phyloP scores from a whole-genome alignment of 495 filamentous ascomycete genomes.

The Aspergillus haitiensis region DNA sequence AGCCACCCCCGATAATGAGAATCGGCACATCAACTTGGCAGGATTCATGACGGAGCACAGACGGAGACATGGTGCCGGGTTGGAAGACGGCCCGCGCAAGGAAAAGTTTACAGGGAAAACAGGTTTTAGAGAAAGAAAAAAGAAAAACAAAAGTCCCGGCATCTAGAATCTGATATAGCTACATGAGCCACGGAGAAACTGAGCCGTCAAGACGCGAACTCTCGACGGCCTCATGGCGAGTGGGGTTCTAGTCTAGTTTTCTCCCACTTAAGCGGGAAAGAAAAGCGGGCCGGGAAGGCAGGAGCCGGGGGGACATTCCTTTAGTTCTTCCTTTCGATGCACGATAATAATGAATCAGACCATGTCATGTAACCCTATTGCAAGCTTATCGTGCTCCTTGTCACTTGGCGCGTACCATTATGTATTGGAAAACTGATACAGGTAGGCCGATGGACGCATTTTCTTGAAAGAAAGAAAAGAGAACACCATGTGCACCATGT shows the following conservation, averaged over 20 bases:
- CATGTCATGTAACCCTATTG: not conserved
- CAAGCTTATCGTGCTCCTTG: not conserved
- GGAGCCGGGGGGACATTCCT: not conserved
- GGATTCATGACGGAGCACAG: not conserved
- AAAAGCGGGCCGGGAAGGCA: not conserved
- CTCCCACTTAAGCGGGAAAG: not conserved
- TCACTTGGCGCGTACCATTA: no score
- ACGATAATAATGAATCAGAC: not conserved
- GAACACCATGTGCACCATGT: no score
- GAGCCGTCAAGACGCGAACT: not conserved
- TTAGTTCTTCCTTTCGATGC: not conserved
- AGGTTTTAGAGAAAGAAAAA: not conserved
- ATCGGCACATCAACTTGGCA: conserved; percentile 25
- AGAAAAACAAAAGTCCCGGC: not conserved
- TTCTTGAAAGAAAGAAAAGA: no score
- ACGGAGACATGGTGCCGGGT: not conserved
- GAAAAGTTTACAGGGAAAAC: not conserved
- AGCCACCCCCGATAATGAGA: conserved; percentile 41
- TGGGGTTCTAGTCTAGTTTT: not conserved
- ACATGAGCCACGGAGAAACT: not conserved
- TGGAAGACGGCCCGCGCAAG: not conserved
- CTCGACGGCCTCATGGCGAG: not conserved
- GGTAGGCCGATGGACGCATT: no score
- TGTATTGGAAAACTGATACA: no score
- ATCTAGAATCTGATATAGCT: not conserved